Base-by-base conservation (phyloP, 768 basidiomycete species). In the Pleurotus pulmonarius region DNA sequence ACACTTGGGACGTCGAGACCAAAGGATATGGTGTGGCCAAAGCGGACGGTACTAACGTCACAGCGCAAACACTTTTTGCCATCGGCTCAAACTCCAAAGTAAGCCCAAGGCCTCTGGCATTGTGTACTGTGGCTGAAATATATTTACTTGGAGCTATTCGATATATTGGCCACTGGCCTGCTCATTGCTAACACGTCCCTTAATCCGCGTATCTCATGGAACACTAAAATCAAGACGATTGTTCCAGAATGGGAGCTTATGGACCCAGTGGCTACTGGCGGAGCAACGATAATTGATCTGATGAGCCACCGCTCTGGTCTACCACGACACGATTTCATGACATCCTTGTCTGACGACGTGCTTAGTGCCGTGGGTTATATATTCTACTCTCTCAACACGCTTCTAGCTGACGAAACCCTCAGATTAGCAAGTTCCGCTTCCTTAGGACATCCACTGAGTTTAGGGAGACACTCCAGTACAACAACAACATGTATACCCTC, bases 221-320 rank as follows among this genome's bases (percentile, higher is more conserved):
- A 55, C 8, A 62, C 67, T 3, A 67, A 66, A 46, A 52, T 70
- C 1, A 55, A 46, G 20, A 58, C 60, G 3, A 56, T 70, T 12
- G 39, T 69, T 11, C 67, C 69, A 0, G 63, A 59, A 11, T 66
- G 63, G 62, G 45, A 54, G 11, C 60, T 68, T 41, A 61, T 60
- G 59, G 67, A 70, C 46, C 61, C 62, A 3, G 29, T 64, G 24
- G 64, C 64, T 1, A 58, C 60, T 3, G 41, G 57, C 24, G 57
- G 61, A 26, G 61, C 54, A 13, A 56, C 62, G 2, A 62, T 69
- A 29, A 47, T 63, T 29, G 68, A 69, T 49, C 51, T 64, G 4
- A 65, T 68, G 65, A 65, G 61, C 56, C 68, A 69, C 39, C 65
- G 65, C 46, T 66, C 68, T 37, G 67, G 65, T 3, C 29, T 64